Percentiles rank a stretch among this genome's conserved stretches.
Conservation (phyloP, 2,329 filamentous ascomycete species). For the Anthostomella pinea region DNA sequence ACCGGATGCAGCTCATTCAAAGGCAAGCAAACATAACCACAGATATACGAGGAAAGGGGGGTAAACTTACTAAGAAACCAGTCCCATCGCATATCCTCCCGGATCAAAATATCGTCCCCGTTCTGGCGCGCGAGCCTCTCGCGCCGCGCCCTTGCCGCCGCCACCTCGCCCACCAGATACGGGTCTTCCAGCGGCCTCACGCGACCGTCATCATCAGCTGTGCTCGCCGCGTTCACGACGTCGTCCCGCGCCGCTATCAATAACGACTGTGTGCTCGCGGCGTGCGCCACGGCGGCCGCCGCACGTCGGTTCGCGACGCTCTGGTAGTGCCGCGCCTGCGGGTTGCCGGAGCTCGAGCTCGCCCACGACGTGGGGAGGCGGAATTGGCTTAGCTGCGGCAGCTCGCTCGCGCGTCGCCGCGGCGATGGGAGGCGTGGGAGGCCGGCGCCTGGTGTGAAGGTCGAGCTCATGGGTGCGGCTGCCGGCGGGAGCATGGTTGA, state of each 20-base stretch:
- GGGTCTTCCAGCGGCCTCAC: constrained; percentile 62
- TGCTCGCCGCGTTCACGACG: constrained; percentile 25
- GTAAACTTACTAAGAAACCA: constrained; percentile 53
- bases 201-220: constrained; percentile 23
- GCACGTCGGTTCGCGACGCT: constrained; percentile 63
- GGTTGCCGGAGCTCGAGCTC: constrained; percentile 40
- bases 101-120: constrained; percentile 51
- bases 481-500: constrained; percentile 30
- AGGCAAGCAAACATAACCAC: neutral
- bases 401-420: constrained; percentile 33
- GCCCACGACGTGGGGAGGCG: constrained; percentile 59
- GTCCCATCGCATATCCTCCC: constrained; percentile 60
- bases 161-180: constrained; percentile 63
- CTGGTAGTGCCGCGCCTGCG: constrained; percentile 59
- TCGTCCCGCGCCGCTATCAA: constrained; percentile 18
- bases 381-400: constrained; percentile 49
- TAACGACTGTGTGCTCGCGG: too few relatives aligned
- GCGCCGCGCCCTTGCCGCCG: constrained; percentile 54
- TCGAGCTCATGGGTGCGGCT: constrained; percentile 22
- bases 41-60: neutral
- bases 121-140: constrained; percentile 57
- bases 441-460: constrained; percentile 37
- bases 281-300: constrained; percentile 37
- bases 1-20: too few relatives aligned
- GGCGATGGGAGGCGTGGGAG: constrained; percentile 49